Evolutionary conservation across 495 filamentous ascomycete genomes (phyloP).

Genomic region (Cladorrhinum samala): DNA sequence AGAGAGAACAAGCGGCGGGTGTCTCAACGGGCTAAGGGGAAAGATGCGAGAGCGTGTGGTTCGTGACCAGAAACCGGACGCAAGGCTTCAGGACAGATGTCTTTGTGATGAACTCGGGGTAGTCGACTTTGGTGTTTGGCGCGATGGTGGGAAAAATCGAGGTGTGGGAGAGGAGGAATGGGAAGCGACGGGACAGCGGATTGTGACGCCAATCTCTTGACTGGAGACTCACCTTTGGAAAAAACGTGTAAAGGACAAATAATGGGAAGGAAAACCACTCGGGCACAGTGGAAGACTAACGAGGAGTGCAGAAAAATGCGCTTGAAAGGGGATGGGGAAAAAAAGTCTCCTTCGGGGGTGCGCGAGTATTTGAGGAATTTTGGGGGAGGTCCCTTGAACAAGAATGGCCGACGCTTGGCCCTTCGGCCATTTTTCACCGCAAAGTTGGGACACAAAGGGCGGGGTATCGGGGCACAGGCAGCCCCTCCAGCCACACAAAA

Average conservation of each 20-base stretch:
- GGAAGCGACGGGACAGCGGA: background rate
- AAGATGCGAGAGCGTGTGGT: background rate
- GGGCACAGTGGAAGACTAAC: constrained; percentile 3
- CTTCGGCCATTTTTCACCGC: constrained; percentile 25
- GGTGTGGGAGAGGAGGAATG: background rate
- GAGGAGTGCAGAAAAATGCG: constrained; percentile 10
- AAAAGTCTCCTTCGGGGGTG: constrained; percentile 14
- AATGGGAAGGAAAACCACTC: constrained; percentile 6
- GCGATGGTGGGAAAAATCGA: background rate
- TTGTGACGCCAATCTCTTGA: background rate
- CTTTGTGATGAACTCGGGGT: background rate
- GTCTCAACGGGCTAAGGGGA: background rate
- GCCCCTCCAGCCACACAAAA: constrained; percentile 15
- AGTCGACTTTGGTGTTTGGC: background rate
- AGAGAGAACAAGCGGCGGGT: background rate
- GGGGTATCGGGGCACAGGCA: constrained; percentile 15
- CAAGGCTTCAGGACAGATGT: background rate
- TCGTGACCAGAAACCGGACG: background rate
- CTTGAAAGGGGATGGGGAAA: constrained; percentile 24
- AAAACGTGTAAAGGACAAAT: background rate
- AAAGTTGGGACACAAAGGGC: constrained; percentile 12
- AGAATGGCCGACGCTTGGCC: constrained; percentile 9
- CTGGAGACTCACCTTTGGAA: constrained; percentile 12
- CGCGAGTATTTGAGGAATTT: constrained; percentile 35
- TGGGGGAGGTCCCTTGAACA: constrained; percentile 15